These are phyloP conservation scores for Pleoardoris graminearum DNA, from an alignment of 2,329 filamentous ascomycete genomes.

Conservation along the genomic window DNA sequence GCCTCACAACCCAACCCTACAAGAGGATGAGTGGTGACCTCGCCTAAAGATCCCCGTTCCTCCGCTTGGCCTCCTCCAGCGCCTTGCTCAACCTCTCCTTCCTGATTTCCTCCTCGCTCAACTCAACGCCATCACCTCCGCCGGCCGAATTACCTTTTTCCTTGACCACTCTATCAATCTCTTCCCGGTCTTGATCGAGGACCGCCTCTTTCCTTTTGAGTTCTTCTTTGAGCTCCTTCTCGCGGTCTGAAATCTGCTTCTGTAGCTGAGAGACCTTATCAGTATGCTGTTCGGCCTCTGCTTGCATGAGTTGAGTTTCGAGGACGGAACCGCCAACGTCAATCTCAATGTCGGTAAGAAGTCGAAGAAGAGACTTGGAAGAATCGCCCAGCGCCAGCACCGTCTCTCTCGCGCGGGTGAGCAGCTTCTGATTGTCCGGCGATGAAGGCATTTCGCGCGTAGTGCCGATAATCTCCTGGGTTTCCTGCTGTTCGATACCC, in stretches of 20 bases:
- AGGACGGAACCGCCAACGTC: slow-evolving; percentile 57
- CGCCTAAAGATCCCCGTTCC: slow-evolving; percentile 48
- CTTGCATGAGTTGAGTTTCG: slow-evolving; percentile 58
- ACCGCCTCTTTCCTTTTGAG: slow-evolving; percentile 47
- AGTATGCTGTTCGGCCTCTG: slow-evolving; percentile 49
- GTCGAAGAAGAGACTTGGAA: slow-evolving; percentile 46
- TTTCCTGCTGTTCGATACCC: slow-evolving; percentile 55
- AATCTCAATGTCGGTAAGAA: slow-evolving; percentile 54
- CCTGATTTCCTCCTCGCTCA: slow-evolving; percentile 45
- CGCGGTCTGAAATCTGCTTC: slow-evolving; percentile 37
- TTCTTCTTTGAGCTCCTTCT: slow-evolving; percentile 39
- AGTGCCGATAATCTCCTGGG: slow-evolving; percentile 53
- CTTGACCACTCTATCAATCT: slow-evolving; percentile 35
- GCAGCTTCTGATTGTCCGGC: slow-evolving; percentile 30
- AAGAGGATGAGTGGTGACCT: background rate
- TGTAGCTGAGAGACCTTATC: slow-evolving; percentile 47
- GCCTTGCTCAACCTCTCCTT: slow-evolving; percentile 54
- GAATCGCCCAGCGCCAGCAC: slow-evolving; percentile 42
- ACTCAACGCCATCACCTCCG: slow-evolving; percentile 24
- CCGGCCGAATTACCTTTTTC: slow-evolving; percentile 28
- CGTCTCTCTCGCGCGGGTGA: slow-evolving; percentile 33
- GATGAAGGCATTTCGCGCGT: slow-evolving; percentile 45
- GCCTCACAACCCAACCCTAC: background rate
- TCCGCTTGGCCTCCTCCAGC: slow-evolving; percentile 58
- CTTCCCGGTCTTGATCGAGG: slow-evolving; percentile 38